These are phyloP conservation scores for Aristolochia californica DNA, from an alignment of 164 flowering plant genomes.

Conservation along the genomic window DNA sequence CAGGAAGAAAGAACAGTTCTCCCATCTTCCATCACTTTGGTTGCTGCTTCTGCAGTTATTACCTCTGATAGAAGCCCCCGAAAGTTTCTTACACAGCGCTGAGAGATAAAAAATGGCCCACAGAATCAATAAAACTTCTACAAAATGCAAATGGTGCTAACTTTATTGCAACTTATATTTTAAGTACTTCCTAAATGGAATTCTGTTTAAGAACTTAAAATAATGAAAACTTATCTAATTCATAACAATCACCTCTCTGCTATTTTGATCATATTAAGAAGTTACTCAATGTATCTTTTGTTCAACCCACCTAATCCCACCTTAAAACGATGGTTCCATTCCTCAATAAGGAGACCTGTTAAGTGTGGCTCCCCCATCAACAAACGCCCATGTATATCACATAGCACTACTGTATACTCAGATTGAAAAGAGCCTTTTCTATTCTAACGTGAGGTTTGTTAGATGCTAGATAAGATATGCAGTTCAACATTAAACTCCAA, in stretches of 20 bases:
- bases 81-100: conserved; percentile 70
- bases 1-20: conserved; percentile 75
- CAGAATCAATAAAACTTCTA: not conserved
- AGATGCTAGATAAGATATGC: no score
- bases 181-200: not conserved
- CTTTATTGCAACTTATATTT: not conserved
- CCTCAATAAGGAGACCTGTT: no score
- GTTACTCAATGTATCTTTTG: no score
- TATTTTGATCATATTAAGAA: no score
- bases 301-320: no score
- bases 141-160: not conserved
- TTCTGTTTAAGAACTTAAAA: not conserved
- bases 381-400: no score
- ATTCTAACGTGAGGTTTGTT: no score
- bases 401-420: no score
- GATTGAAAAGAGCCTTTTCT: no score
- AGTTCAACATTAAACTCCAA: no score
- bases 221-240: not conserved
- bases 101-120: not conserved
- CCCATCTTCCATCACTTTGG: conserved; percentile 61
- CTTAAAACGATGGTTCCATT: no score
- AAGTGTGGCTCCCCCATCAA: no score
- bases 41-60: conserved; percentile 56
- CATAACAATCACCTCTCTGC: not conserved
- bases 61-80: conserved; percentile 58